Percentiles rank a stretch among this genome's conserved stretches.
Evolutionary conservation across 2,329 filamentous ascomycete species (phyloP).

Genomic region (Fusarium floridanum): DNA sequence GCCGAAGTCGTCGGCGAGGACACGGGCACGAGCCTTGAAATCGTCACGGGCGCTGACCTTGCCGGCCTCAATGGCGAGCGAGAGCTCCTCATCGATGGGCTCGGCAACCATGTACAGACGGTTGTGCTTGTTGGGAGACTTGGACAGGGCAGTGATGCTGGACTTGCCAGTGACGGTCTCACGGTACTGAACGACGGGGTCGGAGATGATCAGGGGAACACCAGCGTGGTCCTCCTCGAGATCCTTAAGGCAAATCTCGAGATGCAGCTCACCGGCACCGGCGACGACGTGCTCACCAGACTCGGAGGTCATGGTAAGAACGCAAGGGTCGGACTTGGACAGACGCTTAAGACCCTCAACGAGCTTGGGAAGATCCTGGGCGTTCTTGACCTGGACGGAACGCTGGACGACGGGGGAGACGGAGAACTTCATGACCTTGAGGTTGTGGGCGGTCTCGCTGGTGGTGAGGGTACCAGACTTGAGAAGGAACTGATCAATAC

Average conservation of each 20-base stretch:
- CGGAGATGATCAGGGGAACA: conserved; percentile 97
- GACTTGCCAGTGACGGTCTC: conserved; percentile 90
- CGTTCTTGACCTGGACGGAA: conserved; percentile 99
- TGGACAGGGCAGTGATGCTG: conserved; percentile 96
- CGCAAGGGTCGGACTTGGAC: conserved; percentile 99
- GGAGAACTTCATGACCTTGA: conserved; percentile 99
- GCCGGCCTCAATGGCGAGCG: conserved; percentile 89
- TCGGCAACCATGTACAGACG: conserved; percentile 96
- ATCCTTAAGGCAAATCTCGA: conserved; percentile 99
- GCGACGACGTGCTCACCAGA: conserved; percentile 99
- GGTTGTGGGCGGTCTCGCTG: conserved; percentile 97
- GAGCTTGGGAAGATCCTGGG: conserved; percentile 98
- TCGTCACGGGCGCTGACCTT: conserved; percentile 96
- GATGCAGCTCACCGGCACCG: conserved; percentile 98
- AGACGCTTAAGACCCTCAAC: conserved; percentile 99
- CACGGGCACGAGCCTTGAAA: conserved; percentile 97
- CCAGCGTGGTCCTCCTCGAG: conserved; percentile 99
- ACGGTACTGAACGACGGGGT: conserved; percentile 98
- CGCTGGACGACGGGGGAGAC: conserved; percentile 98
- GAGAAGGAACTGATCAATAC: conserved; percentile 99
- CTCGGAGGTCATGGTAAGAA: conserved; percentile 88
- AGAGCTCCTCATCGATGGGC: conserved; percentile 92
- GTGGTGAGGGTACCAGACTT: conserved; percentile 99
- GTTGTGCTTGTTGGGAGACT: conserved; percentile 99
- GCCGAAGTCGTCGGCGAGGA: conserved; percentile 95